Evolutionary conservation across 768 basidiomycete genomes (phyloP).

Genomic region (Phlebiopsis flavidoalba): DNA sequence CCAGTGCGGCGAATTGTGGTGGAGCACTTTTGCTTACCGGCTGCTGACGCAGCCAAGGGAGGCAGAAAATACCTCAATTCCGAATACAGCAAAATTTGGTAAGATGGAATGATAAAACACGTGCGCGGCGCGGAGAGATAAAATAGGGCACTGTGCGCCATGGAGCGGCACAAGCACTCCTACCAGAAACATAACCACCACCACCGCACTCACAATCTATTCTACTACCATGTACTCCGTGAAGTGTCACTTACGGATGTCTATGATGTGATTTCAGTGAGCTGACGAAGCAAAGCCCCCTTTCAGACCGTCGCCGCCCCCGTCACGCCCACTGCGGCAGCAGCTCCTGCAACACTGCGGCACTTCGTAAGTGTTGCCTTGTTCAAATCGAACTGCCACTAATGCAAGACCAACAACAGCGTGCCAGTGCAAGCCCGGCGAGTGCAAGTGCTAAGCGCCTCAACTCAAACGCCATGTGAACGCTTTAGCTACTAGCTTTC

Average conservation of each 20-base stretch:
- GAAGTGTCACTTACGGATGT: conserved; percentile 15
- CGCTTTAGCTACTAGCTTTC: background rate
- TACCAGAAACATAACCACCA: conserved; percentile 2
- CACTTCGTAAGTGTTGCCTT: conserved; percentile 29
- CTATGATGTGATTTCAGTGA: background rate
- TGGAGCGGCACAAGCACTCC: background rate
- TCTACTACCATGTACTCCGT: conserved; percentile 35
- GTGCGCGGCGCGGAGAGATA: conserved; percentile 11
- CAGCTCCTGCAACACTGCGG: conserved; percentile 49
- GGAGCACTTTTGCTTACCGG: background rate
- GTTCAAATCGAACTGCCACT: background rate
- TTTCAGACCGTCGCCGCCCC: conserved; percentile 23
- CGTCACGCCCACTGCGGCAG: conserved; percentile 45
- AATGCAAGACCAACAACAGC: conserved; percentile 25
- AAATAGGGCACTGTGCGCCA: background rate
- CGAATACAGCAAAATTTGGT: background rate
- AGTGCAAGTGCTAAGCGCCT: conserved; percentile 59
- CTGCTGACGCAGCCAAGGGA: background rate
- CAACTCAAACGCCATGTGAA: background rate
- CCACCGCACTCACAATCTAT: background rate
- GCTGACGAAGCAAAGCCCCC: background rate
- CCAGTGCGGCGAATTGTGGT: background rate
- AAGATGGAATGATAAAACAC: conserved; percentile 5
- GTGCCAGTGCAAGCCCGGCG: conserved; percentile 56
- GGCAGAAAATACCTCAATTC: background rate